Evolutionary conservation across 1,284 basidiomycete species (phyloP).

Genomic region (Termitomyces sp.): DNA sequence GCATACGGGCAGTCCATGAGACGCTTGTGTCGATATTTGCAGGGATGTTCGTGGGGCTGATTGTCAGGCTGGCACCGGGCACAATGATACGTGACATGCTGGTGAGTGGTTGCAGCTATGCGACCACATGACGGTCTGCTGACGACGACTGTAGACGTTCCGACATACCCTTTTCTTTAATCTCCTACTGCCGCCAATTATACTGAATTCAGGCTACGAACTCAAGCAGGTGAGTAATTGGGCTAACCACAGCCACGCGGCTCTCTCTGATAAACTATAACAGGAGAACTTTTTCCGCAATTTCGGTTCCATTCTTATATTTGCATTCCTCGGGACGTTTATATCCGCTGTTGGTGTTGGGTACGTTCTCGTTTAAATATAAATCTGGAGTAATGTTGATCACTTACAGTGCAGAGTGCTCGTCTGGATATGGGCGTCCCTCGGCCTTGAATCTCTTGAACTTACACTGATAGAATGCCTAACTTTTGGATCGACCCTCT

Average conservation of each 20-base stretch:
- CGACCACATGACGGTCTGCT: background rate
- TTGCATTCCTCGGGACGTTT: constrained; percentile 95
- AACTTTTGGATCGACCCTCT: constrained; percentile 93
- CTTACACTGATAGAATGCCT: constrained; percentile 88
- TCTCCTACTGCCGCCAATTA: constrained; percentile 94
- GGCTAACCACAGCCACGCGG: background rate
- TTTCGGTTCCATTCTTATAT: constrained; percentile 94
- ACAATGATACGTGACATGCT: constrained; percentile 97
- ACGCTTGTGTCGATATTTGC: constrained; percentile 95
- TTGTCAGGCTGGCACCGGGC: constrained; percentile 87
- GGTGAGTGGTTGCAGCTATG: constrained; percentile 48
- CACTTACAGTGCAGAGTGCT: constrained; percentile 69
- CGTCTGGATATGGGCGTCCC: constrained; percentile 91
- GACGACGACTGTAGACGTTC: constrained; percentile 63
- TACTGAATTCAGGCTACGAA: constrained; percentile 96
- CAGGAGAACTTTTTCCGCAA: constrained; percentile 98
- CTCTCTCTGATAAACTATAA: constrained; percentile 5
- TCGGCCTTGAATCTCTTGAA: constrained; percentile 83
- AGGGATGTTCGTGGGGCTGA: constrained; percentile 92
- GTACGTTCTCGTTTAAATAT: constrained; percentile 45
- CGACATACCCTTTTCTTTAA: constrained; percentile 99
- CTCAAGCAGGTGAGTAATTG: constrained; percentile 78
- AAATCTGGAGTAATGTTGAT: constrained; percentile 32
- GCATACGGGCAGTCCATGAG: constrained; percentile 94
- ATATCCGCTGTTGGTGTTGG: constrained; percentile 96